Percentiles rank a stretch among this genome's conserved stretches.
Evolutionary conservation across 2,329 filamentous ascomycete species (phyloP).

Genomic region (Cladophialophora exuberans): DNA sequence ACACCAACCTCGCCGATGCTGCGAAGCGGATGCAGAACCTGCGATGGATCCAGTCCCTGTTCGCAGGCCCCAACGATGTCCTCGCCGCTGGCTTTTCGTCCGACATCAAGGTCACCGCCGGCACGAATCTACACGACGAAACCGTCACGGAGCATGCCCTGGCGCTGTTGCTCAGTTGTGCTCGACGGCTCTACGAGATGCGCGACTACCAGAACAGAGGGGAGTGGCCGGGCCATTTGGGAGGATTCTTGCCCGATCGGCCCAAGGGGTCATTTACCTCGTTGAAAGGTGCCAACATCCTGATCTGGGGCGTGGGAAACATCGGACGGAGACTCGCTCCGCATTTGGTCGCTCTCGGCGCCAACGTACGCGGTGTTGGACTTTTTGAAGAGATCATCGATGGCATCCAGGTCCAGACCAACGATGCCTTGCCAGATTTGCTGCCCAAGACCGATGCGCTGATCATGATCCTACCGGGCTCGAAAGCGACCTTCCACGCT

Average conservation of each 20-base stretch:
- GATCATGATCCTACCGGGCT: slow-evolving; percentile 68
- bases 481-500: slow-evolving; percentile 52
- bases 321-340: slow-evolving; percentile 65
- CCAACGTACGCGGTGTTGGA: slow-evolving; percentile 63
- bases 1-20: slow-evolving; percentile 65
- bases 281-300: slow-evolving; percentile 60
- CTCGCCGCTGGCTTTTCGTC: slow-evolving; percentile 62
- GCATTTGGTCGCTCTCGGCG: slow-evolving; percentile 57
- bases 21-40: slow-evolving; percentile 59
- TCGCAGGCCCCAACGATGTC: slow-evolving; percentile 69
- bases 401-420: slow-evolving; percentile 60
- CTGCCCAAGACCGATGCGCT: slow-evolving; percentile 63
- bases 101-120: slow-evolving; percentile 59
- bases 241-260: slow-evolving; percentile 52
- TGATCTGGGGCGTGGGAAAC: slow-evolving; percentile 68
- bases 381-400: slow-evolving; percentile 59
- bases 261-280: slow-evolving; percentile 61
- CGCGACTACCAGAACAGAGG: slow-evolving; percentile 61
- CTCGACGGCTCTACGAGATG: slow-evolving; percentile 36
- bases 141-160: slow-evolving; percentile 68
- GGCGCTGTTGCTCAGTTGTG: slow-evolving; percentile 45
- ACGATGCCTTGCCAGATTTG: slow-evolving; percentile 57
- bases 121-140: slow-evolving; percentile 65
- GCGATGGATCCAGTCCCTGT: slow-evolving; percentile 68
- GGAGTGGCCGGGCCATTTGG: slow-evolving; percentile 64